phyloP scores from a whole-genome alignment of 169 alveolate genomes.

The Cryptosporidium andersoni region DNA sequence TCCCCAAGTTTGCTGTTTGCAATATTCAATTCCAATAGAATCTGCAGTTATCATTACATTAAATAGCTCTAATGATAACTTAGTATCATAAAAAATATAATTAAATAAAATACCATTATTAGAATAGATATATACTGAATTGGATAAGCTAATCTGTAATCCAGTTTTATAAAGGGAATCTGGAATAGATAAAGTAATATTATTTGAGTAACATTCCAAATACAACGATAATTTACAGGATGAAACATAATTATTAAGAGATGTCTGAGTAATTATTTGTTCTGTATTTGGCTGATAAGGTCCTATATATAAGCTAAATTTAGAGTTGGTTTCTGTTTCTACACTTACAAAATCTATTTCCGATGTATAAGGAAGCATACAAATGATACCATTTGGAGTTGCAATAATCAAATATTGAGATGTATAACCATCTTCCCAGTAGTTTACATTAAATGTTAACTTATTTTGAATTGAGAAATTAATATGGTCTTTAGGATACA shows the following conservation, averaged over 20 bases:
- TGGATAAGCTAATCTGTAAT: neutral
- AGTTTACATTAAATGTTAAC: constrained; percentile 29
- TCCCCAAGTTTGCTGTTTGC: constrained; percentile 23
- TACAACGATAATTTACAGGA: constrained; percentile 16
- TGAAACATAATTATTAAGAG: neutral
- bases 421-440: constrained; percentile 56
- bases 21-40: constrained; percentile 23
- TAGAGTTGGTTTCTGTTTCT: constrained; percentile 13
- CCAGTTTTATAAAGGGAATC: constrained; percentile 25
- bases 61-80: neutral
- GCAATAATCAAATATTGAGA: constrained; percentile 44
- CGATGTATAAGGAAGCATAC: constrained; percentile 51
- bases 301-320: constrained; percentile 15
- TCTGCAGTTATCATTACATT: constrained; percentile 30
- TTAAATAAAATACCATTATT: constrained; percentile 29
- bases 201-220: constrained; percentile 27
- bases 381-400: constrained; percentile 35
- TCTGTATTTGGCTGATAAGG: constrained; percentile 53
- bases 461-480: neutral
- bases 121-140: constrained; percentile 1
- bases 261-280: constrained; percentile 19
- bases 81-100: constrained; percentile 22
- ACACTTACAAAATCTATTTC: constrained; percentile 40
- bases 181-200: constrained; percentile 18
- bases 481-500: constrained; percentile 15